Evolutionary conservation across 805 yeast genomes (phyloP).

Genomic region (Yamadazyma olivae): DNA sequence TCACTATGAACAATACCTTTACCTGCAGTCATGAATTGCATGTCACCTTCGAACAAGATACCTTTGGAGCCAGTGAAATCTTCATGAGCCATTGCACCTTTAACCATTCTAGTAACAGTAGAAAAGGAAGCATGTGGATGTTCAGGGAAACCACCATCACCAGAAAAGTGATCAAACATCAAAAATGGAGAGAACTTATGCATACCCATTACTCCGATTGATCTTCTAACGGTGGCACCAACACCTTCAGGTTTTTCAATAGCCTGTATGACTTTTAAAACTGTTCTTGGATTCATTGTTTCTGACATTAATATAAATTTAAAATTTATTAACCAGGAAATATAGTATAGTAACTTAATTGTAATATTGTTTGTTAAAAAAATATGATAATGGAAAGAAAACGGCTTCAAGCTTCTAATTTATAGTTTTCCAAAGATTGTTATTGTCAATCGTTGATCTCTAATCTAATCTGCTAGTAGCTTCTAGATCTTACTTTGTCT

Average conservation of each 20-base stretch:
- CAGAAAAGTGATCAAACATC: slow-evolving; percentile 72
- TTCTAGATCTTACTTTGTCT: no score
- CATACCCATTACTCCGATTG: slow-evolving; percentile 66
- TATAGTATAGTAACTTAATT: no score
- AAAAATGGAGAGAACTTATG: slow-evolving; percentile 80
- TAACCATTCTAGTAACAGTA: slow-evolving; percentile 28
- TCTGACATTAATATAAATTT: background rate
- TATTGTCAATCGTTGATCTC: no score
- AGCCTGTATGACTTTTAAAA: slow-evolving; percentile 41
- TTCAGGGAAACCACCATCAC: slow-evolving; percentile 55
- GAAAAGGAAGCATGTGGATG: slow-evolving; percentile 41
- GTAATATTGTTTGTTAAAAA: no score
- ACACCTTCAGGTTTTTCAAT: slow-evolving; percentile 78
- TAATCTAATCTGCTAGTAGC: no score
- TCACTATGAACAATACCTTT: slow-evolving; percentile 83
- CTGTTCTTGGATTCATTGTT: slow-evolving; percentile 22
- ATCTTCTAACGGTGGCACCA: slow-evolving; percentile 83
- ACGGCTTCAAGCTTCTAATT: no score
- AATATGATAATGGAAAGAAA: no score
- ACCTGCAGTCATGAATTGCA: slow-evolving; percentile 95
- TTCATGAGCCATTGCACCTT: slow-evolving; percentile 40
- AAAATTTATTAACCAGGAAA: background rate
- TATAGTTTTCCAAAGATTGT: no score
- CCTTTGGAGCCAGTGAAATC: slow-evolving; percentile 89
- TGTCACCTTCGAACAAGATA: slow-evolving; percentile 72